These are phyloP conservation scores for Metroxylon sagu DNA, from an alignment of 176 grass and related monocot genomes.

Conservation along the genomic window DNA sequence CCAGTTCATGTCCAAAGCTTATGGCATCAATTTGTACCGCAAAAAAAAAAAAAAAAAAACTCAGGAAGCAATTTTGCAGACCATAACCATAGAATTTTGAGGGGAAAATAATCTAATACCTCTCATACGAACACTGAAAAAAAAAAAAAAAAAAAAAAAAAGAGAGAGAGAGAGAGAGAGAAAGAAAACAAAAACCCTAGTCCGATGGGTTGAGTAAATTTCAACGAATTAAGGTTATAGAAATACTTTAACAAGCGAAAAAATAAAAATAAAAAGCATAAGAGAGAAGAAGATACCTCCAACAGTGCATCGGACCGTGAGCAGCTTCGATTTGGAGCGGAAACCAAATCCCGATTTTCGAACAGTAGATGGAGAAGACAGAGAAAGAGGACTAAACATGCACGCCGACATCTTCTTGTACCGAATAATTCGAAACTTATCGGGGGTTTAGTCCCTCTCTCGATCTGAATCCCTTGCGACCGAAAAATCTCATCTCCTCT, in stretches of 20 bases:
- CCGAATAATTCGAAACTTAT: too few species aligned
- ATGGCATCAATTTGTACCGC: too few species aligned
- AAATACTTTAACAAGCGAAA: not conserved
- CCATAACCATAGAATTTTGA: too few species aligned
- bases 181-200: not conserved
- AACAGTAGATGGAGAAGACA: conserved; percentile 34
- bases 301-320: conserved; percentile 50
- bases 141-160: too few species aligned
- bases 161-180: not conserved
- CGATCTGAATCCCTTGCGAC: too few species aligned
- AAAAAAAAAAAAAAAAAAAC: too few species aligned
- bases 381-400: conserved; percentile 55
- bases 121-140: too few species aligned
- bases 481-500: too few species aligned
- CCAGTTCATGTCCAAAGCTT: too few species aligned
- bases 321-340: conserved; percentile 22
- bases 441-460: too few species aligned
- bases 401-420: conserved; percentile 38
- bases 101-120: too few species aligned
- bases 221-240: not conserved
- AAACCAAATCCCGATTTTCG: conserved; percentile 18
- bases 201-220: not conserved
- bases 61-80: too few species aligned
- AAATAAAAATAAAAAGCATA: not conserved
- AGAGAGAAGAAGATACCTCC: conserved; percentile 37